Evolutionary conservation across 805 yeast genomes (phyloP).

Genomic region (Monosporozyma yasuniensis): DNA sequence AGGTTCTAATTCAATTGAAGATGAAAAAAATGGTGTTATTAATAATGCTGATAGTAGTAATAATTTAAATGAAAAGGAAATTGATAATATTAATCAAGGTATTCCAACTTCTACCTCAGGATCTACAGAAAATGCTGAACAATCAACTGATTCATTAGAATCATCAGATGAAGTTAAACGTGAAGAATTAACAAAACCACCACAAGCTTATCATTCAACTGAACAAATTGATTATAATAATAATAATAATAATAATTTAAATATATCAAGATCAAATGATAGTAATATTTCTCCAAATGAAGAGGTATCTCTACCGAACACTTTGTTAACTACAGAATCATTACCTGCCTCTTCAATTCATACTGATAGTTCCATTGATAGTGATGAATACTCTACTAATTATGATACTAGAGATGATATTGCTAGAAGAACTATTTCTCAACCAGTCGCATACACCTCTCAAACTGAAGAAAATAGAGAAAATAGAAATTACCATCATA

Average conservation of each 20-base stretch:
- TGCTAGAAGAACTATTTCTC: constrained; percentile 12
- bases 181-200: neutral
- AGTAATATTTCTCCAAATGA: neutral
- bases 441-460: constrained; percentile 20
- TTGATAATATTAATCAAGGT: neutral
- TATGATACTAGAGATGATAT: neutral
- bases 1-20: neutral
- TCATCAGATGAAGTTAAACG: neutral
- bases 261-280: neutral
- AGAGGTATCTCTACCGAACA: neutral
- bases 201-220: neutral
- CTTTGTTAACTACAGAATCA: constrained; percentile 3
- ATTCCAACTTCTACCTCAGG: constrained; percentile 1
- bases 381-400: constrained; percentile 1
- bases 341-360: constrained; percentile 6
- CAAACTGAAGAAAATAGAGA: constrained; percentile 1
- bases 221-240: neutral
- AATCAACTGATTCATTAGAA: neutral
- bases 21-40: neutral
- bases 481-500: constrained; percentile 3
- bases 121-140: neutral
- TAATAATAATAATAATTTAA: neutral
- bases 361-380: constrained; percentile 5
- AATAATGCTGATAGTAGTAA: neutral
- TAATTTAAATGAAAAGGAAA: neutral